phyloP scores from a whole-genome alignment of 768 basidiomycete genomes.

The Albatrellus ellisii region DNA sequence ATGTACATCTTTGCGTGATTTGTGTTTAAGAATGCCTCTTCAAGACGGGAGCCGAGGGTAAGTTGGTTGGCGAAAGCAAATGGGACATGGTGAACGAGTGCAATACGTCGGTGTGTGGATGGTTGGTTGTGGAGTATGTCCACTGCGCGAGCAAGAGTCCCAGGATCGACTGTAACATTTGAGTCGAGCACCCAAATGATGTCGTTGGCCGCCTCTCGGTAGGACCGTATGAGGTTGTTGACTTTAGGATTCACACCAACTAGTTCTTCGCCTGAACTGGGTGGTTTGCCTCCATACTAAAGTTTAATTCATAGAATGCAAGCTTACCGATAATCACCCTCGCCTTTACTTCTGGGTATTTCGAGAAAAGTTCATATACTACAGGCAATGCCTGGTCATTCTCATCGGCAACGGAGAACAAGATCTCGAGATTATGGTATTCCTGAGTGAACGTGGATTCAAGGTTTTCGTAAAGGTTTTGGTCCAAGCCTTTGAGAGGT shows the following conservation, averaged over 20 bases:
- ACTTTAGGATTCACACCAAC: slow-evolving; percentile 96
- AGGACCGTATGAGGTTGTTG: slow-evolving; percentile 87
- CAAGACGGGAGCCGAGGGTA: slow-evolving; percentile 67
- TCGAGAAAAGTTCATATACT: slow-evolving; percentile 60
- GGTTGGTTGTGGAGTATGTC: slow-evolving; percentile 42
- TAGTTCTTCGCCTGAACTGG: slow-evolving; percentile 50
- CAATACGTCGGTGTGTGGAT: slow-evolving; percentile 36
- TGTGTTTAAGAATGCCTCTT: slow-evolving; percentile 92
- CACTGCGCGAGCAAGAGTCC: slow-evolving; percentile 76
- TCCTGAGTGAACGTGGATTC: slow-evolving; percentile 88
- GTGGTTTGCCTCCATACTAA: neutral
- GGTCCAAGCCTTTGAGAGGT: slow-evolving; percentile 89
- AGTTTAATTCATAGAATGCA: slow-evolving; percentile 1
- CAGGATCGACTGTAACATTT: slow-evolving; percentile 69
- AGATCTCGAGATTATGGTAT: slow-evolving; percentile 83
- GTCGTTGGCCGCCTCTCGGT: slow-evolving; percentile 69
- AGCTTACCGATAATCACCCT: slow-evolving; percentile 68
- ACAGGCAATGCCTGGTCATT: slow-evolving; percentile 81
- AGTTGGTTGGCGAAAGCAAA: slow-evolving; percentile 66
- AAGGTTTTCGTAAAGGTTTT: slow-evolving; percentile 91
- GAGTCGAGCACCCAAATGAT: slow-evolving; percentile 97
- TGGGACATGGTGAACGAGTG: slow-evolving; percentile 91
- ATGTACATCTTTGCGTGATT: slow-evolving; percentile 98
- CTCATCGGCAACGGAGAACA: slow-evolving; percentile 84
- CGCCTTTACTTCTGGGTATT: slow-evolving; percentile 66